Base-by-base conservation (phyloP, 2,329 filamentous ascomycete species). In the Zymoseptoria passerinii region DNA sequence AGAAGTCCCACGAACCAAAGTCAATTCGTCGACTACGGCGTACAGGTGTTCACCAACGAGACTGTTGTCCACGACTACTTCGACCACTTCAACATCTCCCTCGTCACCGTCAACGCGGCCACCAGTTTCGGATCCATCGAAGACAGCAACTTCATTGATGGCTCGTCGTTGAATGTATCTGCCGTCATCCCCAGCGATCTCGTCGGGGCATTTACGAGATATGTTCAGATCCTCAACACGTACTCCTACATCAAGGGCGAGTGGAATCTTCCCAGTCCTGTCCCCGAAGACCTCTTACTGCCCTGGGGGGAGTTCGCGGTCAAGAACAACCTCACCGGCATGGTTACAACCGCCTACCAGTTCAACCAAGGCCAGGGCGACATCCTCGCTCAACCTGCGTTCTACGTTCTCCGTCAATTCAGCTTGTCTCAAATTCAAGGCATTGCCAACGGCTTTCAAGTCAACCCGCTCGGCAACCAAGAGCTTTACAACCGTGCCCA, bases 291-390 rank as follows among this genome's bases (percentile, higher is more conserved):
- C 48, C 68, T 83, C 2, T 65, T 78, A n/a, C 66, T 80, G 4
- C 73, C 78, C 1, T 81, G 78, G 58, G 73, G 76, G 16, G 71
- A 79, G 3, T 81, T 81, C 57, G 70, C 78, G 8, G 65, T 70
- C 35, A 81, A 81, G 66, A 75, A 81, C 66, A 66, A 71, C n/a
- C 66, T 83, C 4, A 65, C 72, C 19, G 75, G 71, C 35, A 69
- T 76, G 3, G 70, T 79, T 1, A 71, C 70, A 16, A 68, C 72
- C 6, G 70, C 79, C 18, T 78, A 73, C 60, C 63, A 65, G 8
- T 74, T 74, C 57, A 73, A 74, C 23, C 72, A 79, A 53, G 80
- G 78, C 3, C 62, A 78, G 1, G 76, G 76, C n/a, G 75, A 80
- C 59, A 70, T 79, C 44, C 67, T 77, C 5, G 69, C 71, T 3